These are phyloP conservation scores for Diaporthe citri DNA, from an alignment of 2,329 filamentous ascomycete species.

Conservation along the genomic window DNA sequence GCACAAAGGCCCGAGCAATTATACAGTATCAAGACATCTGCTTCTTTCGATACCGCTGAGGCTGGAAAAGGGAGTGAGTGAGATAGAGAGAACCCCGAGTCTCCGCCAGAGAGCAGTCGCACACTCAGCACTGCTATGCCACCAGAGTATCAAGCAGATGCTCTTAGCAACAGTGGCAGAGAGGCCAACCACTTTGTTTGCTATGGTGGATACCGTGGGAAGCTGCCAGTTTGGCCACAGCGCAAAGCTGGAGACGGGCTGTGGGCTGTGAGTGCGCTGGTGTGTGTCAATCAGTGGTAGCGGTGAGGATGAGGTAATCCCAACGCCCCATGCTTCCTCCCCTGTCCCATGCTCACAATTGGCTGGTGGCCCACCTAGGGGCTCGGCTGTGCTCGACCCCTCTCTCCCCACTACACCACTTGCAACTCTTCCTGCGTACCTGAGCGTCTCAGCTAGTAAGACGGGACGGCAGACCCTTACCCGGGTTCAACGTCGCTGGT, in stretches of 20 bases:
- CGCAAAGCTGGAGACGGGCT: background rate
- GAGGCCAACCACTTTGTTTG: background rate
- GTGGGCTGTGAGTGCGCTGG: background rate
- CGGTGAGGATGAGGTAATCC: slow-evolving; percentile 25
- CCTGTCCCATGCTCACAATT: background rate
- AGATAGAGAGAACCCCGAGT: too few relatives aligned
- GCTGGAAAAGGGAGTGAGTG: too few relatives aligned
- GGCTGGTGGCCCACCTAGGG: slow-evolving; percentile 16
- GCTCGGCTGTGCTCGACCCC: slow-evolving; percentile 28
- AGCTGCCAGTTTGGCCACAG: background rate
- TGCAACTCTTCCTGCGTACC: background rate
- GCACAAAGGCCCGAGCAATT: too few relatives aligned
- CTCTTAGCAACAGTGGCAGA: background rate
- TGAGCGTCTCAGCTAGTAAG: background rate
- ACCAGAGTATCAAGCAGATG: too few relatives aligned
- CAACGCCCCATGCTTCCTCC: background rate
- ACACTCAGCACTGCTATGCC: background rate
- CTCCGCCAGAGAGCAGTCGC: background rate
- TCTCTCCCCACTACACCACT: slow-evolving; percentile 15
- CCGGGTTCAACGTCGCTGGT: background rate
- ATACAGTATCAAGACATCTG: too few relatives aligned
- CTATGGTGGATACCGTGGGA: background rate
- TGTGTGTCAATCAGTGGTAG: background rate
- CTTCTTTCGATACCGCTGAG: too few relatives aligned
- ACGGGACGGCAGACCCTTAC: slow-evolving; percentile 1